phyloP scores from a whole-genome alignment of 1,139 yeast genomes.

The Saccharomycopsis hybrid region DNA sequence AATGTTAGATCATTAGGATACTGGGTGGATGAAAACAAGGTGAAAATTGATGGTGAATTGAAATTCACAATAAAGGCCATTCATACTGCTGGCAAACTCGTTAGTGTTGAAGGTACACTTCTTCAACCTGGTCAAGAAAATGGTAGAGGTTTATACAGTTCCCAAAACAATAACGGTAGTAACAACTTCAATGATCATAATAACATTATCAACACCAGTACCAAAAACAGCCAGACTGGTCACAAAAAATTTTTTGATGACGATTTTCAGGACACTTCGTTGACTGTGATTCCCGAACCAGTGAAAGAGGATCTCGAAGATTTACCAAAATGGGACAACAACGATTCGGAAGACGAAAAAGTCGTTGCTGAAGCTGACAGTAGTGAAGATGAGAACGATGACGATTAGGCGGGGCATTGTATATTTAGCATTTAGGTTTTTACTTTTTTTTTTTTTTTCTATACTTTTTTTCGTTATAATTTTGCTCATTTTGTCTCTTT shows the following conservation, averaged over 20 bases:
- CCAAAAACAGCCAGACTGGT: not conserved
- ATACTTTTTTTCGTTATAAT: no score
- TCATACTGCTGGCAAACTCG: constrained; percentile 73
- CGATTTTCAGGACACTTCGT: constrained; percentile 26
- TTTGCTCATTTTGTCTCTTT: no score
- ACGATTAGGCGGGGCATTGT: no score
- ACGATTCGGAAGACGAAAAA: constrained; percentile 17
- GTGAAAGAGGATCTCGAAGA: constrained; percentile 17
- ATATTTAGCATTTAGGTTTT: no score
- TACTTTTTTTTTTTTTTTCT: no score
- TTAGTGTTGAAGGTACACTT: constrained; percentile 81
- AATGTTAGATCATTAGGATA: constrained; percentile 54
- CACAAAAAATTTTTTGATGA: constrained; percentile 25
- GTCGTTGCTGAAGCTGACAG: constrained; percentile 32
- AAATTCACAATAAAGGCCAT: constrained; percentile 66
- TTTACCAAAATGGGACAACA: constrained; percentile 16
- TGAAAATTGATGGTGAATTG: constrained; percentile 73
- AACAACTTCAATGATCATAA: not conserved
- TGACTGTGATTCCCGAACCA: constrained; percentile 19
- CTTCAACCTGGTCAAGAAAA: constrained; percentile 52
- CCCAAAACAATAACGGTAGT: not conserved
- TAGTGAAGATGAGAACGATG: constrained; percentile 32
- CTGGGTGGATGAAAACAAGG: constrained; percentile 75
- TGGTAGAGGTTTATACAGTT: not conserved
- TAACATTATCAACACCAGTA: constrained; percentile 21